Evolutionary conservation across 2,329 filamentous ascomycete genomes (phyloP).

Genomic region (Emmonsiellopsis sp.): DNA sequence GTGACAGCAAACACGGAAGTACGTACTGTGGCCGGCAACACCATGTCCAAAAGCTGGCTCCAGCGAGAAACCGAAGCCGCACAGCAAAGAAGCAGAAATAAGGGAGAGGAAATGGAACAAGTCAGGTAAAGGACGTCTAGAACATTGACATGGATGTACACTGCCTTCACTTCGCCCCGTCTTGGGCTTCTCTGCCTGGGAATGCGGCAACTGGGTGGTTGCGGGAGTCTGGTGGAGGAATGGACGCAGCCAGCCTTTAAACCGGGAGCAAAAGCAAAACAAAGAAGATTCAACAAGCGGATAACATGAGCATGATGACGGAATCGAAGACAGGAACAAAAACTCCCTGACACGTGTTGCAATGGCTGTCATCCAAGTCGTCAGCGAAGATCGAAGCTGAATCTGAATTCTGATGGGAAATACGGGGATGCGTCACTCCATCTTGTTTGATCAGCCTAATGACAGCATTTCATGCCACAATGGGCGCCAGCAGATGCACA

Average conservation of each 20-base stretch:
- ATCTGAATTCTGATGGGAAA: neutral
- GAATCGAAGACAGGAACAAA: neutral
- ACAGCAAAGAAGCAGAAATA: neutral
- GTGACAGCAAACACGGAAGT: neutral
- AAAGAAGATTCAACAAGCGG: neutral
- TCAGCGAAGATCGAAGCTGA: neutral
- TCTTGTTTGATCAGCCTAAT: neutral
- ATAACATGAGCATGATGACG: neutral
- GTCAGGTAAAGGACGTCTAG: neutral
- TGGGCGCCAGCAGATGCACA: neutral
- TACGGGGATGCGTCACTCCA: neutral
- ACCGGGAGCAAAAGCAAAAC: neutral
- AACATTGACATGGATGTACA: neutral
- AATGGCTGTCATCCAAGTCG: neutral
- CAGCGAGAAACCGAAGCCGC: neutral
- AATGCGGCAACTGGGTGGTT: neutral
- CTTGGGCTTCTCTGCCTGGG: neutral
- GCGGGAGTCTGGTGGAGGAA: neutral
- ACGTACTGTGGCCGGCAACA: neutral
- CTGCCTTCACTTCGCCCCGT: neutral
- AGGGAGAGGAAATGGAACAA: neutral
- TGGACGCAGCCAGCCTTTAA: slow-evolving; percentile 1
- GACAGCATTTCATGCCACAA: too few relatives aligned
- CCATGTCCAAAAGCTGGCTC: neutral
- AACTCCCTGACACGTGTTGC: slow-evolving; percentile 2